A percentile compares a stretch with the other conserved stretches of the same genome.
Conservation (phyloP, 352 stramenopile genomes). For the Pythium myriotylum region DNA sequence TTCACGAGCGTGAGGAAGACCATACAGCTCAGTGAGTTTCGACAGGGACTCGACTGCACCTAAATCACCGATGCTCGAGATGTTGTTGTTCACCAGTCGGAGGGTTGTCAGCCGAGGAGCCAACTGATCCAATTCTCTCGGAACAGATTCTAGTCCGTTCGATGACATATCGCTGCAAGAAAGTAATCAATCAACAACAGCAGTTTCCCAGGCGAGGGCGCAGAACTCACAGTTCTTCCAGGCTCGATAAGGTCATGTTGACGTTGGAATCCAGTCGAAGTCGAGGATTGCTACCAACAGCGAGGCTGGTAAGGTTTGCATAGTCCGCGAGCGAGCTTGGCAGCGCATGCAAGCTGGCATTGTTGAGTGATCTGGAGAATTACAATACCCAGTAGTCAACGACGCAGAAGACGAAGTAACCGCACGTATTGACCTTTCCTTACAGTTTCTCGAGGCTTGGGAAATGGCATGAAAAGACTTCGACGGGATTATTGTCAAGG, state of each 20-base stretch:
- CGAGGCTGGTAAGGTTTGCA: slow-evolving; percentile 19
- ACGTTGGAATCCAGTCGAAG: slow-evolving; percentile 18
- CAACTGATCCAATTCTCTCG: background rate
- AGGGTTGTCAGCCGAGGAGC: slow-evolving; percentile 5
- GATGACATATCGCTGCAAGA: slow-evolving; percentile 15
- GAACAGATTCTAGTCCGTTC: slow-evolving; percentile 10
- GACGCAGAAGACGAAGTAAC: too few relatives aligned
- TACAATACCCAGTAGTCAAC: too few relatives aligned
- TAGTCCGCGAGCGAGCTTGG: slow-evolving; percentile 24
- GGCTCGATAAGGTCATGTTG: background rate
- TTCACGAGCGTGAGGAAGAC: too few relatives aligned
- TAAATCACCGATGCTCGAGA: background rate
- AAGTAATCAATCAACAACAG: background rate
- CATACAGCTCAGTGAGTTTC: slow-evolving; percentile 20
- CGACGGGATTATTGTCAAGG: slow-evolving; percentile 26
- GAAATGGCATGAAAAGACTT: slow-evolving; percentile 20
- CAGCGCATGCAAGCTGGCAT: slow-evolving; percentile 25
- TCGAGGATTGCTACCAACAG: slow-evolving; percentile 28
- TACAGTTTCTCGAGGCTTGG: slow-evolving; percentile 18
- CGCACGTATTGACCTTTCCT: too few relatives aligned
- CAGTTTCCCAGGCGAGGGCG: background rate
- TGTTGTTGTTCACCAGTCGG: slow-evolving; percentile 8
- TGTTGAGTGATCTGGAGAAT: slow-evolving; percentile 31
- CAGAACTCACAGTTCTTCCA: slow-evolving; percentile 16
- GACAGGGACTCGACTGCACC: background rate